phyloP scores from a whole-genome alignment of 2,329 filamentous ascomycete genomes.

The Amauroascus verrucosus region DNA sequence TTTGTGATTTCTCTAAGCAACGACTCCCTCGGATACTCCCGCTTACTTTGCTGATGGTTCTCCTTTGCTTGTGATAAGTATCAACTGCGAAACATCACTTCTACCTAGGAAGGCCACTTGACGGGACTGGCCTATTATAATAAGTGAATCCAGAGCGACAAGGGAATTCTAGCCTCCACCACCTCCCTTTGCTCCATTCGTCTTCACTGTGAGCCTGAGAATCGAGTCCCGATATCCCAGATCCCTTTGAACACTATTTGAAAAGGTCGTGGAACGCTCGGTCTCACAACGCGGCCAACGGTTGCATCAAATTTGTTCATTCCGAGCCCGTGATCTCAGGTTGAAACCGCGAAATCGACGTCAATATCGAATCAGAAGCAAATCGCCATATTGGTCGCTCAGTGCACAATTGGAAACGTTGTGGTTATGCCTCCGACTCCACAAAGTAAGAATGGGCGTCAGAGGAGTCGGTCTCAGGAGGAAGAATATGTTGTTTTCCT shows the following conservation, averaged over 20 bases:
- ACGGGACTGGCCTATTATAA: not conserved
- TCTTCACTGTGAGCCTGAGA: not conserved
- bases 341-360: not conserved
- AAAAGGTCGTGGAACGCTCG: not conserved
- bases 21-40: not conserved
- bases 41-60: not conserved
- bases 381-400: not conserved
- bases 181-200: not conserved
- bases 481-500: slow-evolving; percentile 39
- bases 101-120: not conserved
- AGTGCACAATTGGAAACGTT: not conserved
- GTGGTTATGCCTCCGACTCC: slow-evolving; percentile 25
- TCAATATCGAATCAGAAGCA: not conserved
- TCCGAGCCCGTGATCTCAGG: not conserved
- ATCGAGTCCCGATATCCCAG: not conserved
- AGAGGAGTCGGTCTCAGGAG: slow-evolving; percentile 27
- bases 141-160: not conserved
- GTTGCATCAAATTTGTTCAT: not conserved
- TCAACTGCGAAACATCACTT: not conserved
- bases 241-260: not conserved
- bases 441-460: slow-evolving; percentile 26
- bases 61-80: slow-evolving; percentile 5
- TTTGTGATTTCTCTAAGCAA: not conserved
- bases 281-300: not conserved
- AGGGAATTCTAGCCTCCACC: not conserved